Percentiles rank a stretch among this genome's conserved stretches.
These are phyloP conservation scores for Phialemonium atrogriseum DNA, from an alignment of 2,329 filamentous ascomycete species.

Conservation along the genomic window DNA sequence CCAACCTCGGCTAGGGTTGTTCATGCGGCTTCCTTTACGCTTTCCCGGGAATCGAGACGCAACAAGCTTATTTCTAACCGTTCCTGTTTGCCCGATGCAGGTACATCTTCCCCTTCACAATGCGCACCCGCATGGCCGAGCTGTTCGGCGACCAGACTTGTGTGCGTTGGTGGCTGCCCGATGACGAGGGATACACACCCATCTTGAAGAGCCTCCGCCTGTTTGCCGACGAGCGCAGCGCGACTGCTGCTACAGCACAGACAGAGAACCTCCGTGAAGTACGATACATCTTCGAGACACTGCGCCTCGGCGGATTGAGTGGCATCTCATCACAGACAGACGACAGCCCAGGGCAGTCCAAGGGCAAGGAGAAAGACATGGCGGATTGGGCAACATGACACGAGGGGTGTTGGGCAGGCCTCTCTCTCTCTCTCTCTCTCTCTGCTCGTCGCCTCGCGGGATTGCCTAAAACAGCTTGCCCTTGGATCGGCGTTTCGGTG, in stretches of 20 bases:
- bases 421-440: not conserved
- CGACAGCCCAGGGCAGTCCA: conserved; percentile 8
- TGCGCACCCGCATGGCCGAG: conserved; percentile 67
- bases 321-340: conserved; percentile 3
- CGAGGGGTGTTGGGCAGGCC: conserved; percentile 1
- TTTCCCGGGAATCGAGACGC: no score
- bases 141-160: conserved; percentile 66
- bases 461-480: not conserved
- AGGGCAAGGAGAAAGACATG: conserved; percentile 8
- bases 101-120: conserved; percentile 71
- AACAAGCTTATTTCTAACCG: not conserved
- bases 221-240: conserved; percentile 71
- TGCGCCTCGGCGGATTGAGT: conserved; percentile 35
- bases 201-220: conserved; percentile 69
- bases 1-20: no score
- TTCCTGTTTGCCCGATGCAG: conserved; percentile 41
- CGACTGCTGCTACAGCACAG: conserved; percentile 46
- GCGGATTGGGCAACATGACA: not conserved
- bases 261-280: conserved; percentile 65
- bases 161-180: conserved; percentile 81
- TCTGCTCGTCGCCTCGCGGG: not conserved
- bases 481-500: conserved; percentile 1
- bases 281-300: conserved; percentile 61
- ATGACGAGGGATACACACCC: conserved; percentile 66
- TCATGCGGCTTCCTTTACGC: no score